phyloP scores from a whole-genome alignment of 129 eudicot species.

The Ambrosia trifida region DNA sequence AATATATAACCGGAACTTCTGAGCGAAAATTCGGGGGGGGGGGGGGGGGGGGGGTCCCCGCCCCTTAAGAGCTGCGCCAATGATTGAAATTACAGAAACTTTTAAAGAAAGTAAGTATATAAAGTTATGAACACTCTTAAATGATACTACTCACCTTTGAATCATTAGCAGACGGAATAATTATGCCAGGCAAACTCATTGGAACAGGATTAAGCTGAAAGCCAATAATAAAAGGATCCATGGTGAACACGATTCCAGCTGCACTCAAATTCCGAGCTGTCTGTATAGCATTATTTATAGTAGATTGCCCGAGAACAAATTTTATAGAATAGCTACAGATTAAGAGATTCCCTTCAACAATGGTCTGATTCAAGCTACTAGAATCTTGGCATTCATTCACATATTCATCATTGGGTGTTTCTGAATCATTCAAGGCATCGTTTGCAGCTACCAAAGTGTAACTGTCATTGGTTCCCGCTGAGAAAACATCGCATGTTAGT shows the following conservation, averaged over 20 bases:
- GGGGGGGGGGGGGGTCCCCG: too few species aligned
- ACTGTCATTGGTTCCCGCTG: conserved; percentile 70
- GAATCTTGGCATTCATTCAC: conserved; percentile 94
- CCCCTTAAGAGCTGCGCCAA: too few species aligned
- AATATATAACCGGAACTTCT: too few species aligned
- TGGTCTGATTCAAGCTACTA: conserved; percentile 54
- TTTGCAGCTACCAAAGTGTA: conserved; percentile 73
- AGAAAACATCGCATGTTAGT: conserved; percentile 15
- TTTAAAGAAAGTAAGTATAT: conserved; percentile 12
- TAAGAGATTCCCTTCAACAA: conserved; percentile 75
- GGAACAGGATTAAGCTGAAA: conserved; percentile 98
- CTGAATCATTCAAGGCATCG: conserved; percentile 75
- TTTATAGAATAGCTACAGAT: conserved; percentile 90
- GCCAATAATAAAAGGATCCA: conserved; percentile 98
- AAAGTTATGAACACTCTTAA: conserved; percentile 21
- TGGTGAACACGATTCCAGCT: conserved; percentile 83
- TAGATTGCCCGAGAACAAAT: conserved; percentile 91
- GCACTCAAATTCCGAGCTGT: conserved; percentile 90
- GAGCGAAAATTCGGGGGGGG: too few species aligned
- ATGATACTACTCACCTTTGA: conserved; percentile 63
- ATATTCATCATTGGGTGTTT: conserved; percentile 61
- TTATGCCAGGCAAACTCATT: conserved; percentile 84
- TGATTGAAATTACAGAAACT: too few species aligned
- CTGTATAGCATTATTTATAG: conserved; percentile 72
- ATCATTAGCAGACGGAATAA: conserved; percentile 83